These are phyloP conservation scores for Pleurotus tuoliensis DNA, from an alignment of 768 basidiomycete genomes.

Conservation along the genomic window DNA sequence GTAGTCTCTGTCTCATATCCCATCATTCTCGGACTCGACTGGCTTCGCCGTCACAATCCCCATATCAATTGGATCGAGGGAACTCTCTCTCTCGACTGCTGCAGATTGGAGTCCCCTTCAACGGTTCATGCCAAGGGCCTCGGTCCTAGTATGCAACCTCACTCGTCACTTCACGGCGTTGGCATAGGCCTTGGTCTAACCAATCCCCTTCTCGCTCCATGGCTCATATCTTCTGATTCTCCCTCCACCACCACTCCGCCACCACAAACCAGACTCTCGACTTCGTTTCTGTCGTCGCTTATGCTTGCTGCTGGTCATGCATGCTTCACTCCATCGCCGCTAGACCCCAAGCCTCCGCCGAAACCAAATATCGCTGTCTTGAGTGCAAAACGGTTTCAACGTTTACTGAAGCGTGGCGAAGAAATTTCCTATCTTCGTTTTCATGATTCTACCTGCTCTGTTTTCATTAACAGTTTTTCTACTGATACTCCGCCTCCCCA, in stretches of 20 bases:
- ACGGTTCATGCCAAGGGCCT: too few relatives aligned
- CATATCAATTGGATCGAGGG: not conserved
- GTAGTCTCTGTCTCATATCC: constrained; percentile 31
- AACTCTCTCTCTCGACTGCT: too few relatives aligned
- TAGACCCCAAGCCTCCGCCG: not conserved
- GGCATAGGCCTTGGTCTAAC: constrained; percentile 27
- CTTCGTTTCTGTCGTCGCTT: constrained; percentile 1
- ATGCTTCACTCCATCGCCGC: not conserved
- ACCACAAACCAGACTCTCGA: not conserved
- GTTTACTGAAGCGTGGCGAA: not conserved
- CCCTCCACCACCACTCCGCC: not conserved
- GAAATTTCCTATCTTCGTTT: constrained; percentile 9
- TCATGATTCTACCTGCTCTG: constrained; percentile 12
- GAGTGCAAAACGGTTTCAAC: not conserved
- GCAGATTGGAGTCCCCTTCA: too few relatives aligned
- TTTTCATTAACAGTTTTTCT: constrained; percentile 10
- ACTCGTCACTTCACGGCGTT: constrained; percentile 13
- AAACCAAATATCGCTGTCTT: not conserved
- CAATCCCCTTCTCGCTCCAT: constrained; percentile 6
- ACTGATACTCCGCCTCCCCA: constrained; percentile 3
- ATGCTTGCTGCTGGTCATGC: not conserved
- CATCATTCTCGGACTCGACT: constrained; percentile 32
- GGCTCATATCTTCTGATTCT: not conserved
- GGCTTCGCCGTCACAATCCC: constrained; percentile 31
- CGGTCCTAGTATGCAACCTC: constrained; percentile 16